Conservation (phyloP, 768 basidiomycete species). For the Leccinum broughii region DNA sequence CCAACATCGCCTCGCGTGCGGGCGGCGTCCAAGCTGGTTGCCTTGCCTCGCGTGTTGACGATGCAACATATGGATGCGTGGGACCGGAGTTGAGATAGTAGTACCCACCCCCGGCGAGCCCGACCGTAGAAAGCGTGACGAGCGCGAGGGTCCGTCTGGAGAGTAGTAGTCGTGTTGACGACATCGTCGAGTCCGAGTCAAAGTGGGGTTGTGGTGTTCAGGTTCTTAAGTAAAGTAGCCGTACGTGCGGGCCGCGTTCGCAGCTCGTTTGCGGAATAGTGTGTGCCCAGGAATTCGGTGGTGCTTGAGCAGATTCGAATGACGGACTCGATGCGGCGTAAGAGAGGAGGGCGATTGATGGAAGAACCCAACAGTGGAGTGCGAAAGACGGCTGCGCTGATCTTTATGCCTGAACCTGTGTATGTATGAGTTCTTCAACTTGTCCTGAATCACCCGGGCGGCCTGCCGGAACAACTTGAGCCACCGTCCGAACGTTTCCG, state of each 20-base stretch:
- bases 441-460: background rate
- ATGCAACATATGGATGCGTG: conserved; percentile 47
- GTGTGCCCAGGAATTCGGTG: background rate
- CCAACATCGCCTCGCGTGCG: conserved; percentile 62
- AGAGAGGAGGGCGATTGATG: background rate
- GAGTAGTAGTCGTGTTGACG: conserved; percentile 38
- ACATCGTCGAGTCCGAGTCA: conserved; percentile 2
- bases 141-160: conserved; percentile 56
- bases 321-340: background rate
- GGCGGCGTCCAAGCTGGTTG: conserved; percentile 80
- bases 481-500: too few species aligned
- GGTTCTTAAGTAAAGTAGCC: background rate
- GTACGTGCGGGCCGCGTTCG: background rate
- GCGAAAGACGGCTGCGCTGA: background rate
- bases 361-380: too few species aligned
- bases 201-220: background rate
- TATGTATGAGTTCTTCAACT: background rate
- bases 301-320: background rate
- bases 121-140: conserved; percentile 51
- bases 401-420: background rate
- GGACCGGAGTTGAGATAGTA: conserved; percentile 76
- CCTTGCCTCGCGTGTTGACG: conserved; percentile 64
- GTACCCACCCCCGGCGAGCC: conserved; percentile 60
- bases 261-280: background rate
- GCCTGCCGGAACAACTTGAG: background rate